Base-by-base conservation (phyloP, 164 flowering plant genomes). In the Macadamia tetraphylla region DNA sequence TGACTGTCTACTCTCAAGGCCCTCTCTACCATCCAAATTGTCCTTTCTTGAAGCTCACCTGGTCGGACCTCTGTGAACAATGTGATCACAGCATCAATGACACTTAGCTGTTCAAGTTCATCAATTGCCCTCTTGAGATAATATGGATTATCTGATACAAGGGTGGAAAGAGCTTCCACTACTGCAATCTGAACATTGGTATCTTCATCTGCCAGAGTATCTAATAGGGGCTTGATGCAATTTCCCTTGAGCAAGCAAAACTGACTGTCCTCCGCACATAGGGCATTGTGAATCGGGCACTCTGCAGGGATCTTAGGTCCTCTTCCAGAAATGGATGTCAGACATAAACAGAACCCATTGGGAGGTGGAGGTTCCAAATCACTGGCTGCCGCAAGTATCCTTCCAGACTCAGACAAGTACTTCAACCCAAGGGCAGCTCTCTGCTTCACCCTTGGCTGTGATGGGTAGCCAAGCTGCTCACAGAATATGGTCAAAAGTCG, bases 141-240 rank as follows among this genome's bases (percentile, higher is more conserved):
- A 32, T 70, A 43, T 2, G 79, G 74, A 18, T 73, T 67, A 30
- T 80, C 84, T 23, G 63, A 18, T 9, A 82, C 11, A 6, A 83
- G 78, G 1, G 90, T 84, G 52, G 88, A 82, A 60, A 86, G 79
- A 40, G 86, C 85, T 62, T 84, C 85, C 8, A 80, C 76, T 8
- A 76, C 84, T 15, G 84, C 78, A 63, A 80, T 73, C 66, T 81
- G 87, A 64, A 81, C 86, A 57, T 29, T 66, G 30, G 82, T 80
- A 68, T 78, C 78, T 29, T 81, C 74, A 44, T 84, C 83, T 23
- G 31, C 48, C 23, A 84, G 77, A 65, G 84, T 79, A 67, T 82
- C 80, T 18, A 74, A 73, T 48, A 86, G 74, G 6, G 88, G 86
- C 51, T 77, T 79, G 48, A 84, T 73, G 64, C 84, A 82, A 13